These are phyloP conservation scores for Lachnellula hyalina DNA, from an alignment of 2,329 filamentous ascomycete species.

Conservation along the genomic window DNA sequence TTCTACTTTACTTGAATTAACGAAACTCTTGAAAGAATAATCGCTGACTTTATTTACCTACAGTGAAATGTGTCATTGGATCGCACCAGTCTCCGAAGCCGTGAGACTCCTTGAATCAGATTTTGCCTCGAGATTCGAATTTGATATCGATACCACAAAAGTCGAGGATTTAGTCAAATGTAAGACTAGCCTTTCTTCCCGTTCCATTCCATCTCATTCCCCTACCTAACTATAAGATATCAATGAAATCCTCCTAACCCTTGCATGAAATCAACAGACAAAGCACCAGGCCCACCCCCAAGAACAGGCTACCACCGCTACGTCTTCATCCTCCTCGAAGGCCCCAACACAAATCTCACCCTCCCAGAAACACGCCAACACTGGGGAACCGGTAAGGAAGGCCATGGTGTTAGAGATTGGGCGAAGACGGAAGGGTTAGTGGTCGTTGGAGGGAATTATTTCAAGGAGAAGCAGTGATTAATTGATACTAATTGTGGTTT, in stretches of 20 bases:
- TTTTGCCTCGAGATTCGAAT: not conserved
- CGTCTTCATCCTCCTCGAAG: constrained; percentile 47
- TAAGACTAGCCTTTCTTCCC: constrained; percentile 9
- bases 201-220: not conserved
- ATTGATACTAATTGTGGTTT: too few species aligned
- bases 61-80: constrained; percentile 53
- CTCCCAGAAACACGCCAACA: constrained; percentile 45
- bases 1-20: too few species aligned
- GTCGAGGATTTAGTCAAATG: constrained; percentile 17
- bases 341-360: constrained; percentile 36
- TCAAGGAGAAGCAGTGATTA: constrained; percentile 30
- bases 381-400: constrained; percentile 47
- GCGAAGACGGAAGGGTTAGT: constrained; percentile 41
- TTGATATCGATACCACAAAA: not conserved
- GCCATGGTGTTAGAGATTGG: constrained; percentile 47
- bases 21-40: too few species aligned
- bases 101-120: not conserved
- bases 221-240: not conserved
- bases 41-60: too few species aligned
- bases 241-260: not conserved
- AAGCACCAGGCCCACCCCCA: constrained; percentile 48
- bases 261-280: constrained; percentile 33
- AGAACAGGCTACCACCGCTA: constrained; percentile 54
- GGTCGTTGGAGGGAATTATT: constrained; percentile 39
- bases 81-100: constrained; percentile 16